Evolutionary conservation across 331 rosid species (phyloP).

Genomic region (Dryas integrifolia): DNA sequence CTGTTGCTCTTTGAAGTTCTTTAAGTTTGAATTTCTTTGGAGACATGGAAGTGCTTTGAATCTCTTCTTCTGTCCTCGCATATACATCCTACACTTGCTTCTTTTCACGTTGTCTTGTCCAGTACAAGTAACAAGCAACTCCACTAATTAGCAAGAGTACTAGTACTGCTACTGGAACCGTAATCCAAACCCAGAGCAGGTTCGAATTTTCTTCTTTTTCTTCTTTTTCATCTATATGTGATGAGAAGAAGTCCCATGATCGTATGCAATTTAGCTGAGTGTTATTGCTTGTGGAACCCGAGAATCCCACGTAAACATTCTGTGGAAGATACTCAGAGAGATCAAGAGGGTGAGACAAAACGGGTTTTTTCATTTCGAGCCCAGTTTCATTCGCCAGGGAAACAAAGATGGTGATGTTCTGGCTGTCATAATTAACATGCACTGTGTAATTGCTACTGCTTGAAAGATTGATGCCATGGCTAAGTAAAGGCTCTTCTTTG

Average conservation of each 20-base stretch:
- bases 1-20: constrained; percentile 52
- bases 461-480: no score
- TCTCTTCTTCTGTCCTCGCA: constrained; percentile 54
- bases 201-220: neutral
- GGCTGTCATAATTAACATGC: constrained; percentile 19
- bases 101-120: constrained; percentile 12
- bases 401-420: constrained; percentile 36
- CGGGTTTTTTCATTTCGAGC: constrained; percentile 21
- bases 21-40: constrained; percentile 48
- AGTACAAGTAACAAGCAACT: constrained; percentile 21
- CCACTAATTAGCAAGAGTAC: constrained; percentile 21
- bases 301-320: constrained; percentile 54
- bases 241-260: constrained; percentile 43
- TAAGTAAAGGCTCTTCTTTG: no score
- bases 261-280: constrained; percentile 48
- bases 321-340: constrained; percentile 47
- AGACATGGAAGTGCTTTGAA: constrained; percentile 46
- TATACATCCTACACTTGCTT: constrained; percentile 6
- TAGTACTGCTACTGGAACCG: constrained; percentile 12
- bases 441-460: constrained; percentile 31
- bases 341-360: constrained; percentile 41
- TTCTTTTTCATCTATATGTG: neutral
- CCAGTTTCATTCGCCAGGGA: constrained; percentile 20
- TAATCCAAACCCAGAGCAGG: constrained; percentile 47
- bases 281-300: constrained; percentile 56